Base-by-base conservation (phyloP, 208 protist species). In the Wallacemonas sp. region DNA sequence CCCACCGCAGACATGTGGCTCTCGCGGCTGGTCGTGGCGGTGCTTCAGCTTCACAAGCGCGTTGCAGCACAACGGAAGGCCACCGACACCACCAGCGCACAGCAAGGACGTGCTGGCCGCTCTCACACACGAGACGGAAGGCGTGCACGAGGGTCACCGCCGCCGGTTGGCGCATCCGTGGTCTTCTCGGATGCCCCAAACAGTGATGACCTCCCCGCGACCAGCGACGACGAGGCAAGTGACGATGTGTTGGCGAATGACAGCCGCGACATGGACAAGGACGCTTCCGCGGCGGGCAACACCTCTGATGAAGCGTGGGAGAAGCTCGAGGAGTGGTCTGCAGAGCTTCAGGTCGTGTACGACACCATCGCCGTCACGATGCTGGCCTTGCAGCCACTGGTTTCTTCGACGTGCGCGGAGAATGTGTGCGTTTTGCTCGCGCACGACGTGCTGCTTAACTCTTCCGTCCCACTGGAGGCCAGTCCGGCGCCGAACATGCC, bases 1-100 rank as follows among this genome's bases (percentile, higher is more conserved):
- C 71, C 77, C 51, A 75, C 90, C 59, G 77, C 68, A 58, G 77
- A 82, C 36, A 65, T 68, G 68, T 89, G 81, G 76, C 31, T 91
- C 30, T 79, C 77, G 9, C 72, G 75, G 28, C 76, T 94, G 30
- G 56, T 94, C 24, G 62, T 72, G 17, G 77, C 78, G 21, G 56
- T 88, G 14, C 65, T 87, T 33, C 44, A 63, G 24, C 68, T 75
- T 44, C 75, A 79, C 49, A 58, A 6, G 34, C 17, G 14, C 11
- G 49, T 56, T 4, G 49, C 34, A 14, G 28, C 39, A 6, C 17
- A 44, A 22, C 41, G 19, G 36, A 33, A 31, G 9, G 36, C 56
- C 4, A 19, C 11, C 30, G 45, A 72, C 56, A 75, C 44, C 15
- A n/a, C n/a, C n/a, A n/a, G n/a, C 22, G 33, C 24, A 41, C 56